phyloP scores from a whole-genome alignment of 2,329 filamentous ascomycete species.

The Leptodontidium sp. region DNA sequence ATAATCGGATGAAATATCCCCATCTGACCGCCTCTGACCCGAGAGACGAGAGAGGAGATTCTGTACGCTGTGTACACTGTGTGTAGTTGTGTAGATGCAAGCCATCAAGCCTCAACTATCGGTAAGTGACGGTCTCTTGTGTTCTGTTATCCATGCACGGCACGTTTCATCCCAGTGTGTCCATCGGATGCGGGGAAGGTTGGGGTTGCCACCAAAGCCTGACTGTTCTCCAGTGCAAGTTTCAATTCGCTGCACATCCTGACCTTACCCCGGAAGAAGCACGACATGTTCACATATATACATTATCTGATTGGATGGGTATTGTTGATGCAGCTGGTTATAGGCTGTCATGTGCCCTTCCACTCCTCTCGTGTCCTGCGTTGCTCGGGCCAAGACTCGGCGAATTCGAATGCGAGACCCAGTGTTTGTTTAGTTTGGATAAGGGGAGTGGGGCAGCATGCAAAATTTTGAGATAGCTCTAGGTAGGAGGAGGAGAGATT shows the following conservation, averaged over 20 bases:
- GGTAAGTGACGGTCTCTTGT: neutral
- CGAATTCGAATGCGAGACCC: neutral
- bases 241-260: neutral
- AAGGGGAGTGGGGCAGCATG: neutral
- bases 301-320: neutral
- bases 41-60: neutral
- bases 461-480: neutral
- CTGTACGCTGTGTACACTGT: neutral
- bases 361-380: neutral
- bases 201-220: neutral
- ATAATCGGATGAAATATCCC: neutral
- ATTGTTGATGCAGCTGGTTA: neutral
- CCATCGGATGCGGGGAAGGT: constrained; percentile 9
- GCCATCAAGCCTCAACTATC: neutral
- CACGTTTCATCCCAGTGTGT: neutral
- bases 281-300: neutral
- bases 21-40: neutral
- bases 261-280: neutral
- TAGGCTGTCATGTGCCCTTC: neutral
- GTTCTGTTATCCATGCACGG: neutral
- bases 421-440: neutral
- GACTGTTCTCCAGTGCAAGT: neutral
- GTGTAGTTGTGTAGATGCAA: neutral
- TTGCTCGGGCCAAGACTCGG: constrained; percentile 12
- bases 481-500: neutral